Percentiles rank a stretch among this genome's conserved stretches.
Evolutionary conservation across 108 stramenopile genomes (phyloP).

Genomic region (Ochromonas danica): DNA sequence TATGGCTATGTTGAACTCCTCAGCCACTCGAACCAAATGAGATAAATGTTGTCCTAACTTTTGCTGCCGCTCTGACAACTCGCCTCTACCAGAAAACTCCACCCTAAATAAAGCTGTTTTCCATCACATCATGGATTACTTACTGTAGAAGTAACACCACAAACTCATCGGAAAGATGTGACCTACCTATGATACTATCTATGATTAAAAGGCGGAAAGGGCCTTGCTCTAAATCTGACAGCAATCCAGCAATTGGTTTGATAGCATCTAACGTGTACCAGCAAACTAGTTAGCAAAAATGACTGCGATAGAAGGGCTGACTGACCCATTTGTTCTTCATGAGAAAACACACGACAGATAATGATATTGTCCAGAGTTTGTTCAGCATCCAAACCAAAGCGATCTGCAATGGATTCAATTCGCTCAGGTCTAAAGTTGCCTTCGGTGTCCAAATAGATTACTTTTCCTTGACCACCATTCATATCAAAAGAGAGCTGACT

Average conservation of each 20-base stretch:
- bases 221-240: slow-evolving; percentile 36
- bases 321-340: slow-evolving; percentile 46
- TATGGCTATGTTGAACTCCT: slow-evolving; percentile 61
- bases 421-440: slow-evolving; percentile 59
- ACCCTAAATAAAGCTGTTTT: slow-evolving; percentile 33
- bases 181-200: slow-evolving; percentile 55
- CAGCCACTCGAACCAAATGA: slow-evolving; percentile 35
- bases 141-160: neutral
- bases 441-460: slow-evolving; percentile 50
- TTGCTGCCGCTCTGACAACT: slow-evolving; percentile 63
- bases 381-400: slow-evolving; percentile 56
- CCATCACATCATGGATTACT: neutral
- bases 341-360: slow-evolving; percentile 37
- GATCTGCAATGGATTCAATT: slow-evolving; percentile 60
- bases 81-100: slow-evolving; percentile 33
- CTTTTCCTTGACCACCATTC: slow-evolving; percentile 48
- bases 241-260: slow-evolving; percentile 12
- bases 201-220: slow-evolving; percentile 59
- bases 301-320: too few species aligned
- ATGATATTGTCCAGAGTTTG: slow-evolving; percentile 59
- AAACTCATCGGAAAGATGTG: neutral
- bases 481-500: slow-evolving; percentile 57
- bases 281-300: neutral
- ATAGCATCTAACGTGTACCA: neutral
- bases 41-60: slow-evolving; percentile 46